Evolutionary conservation across 306 rosid genomes (phyloP).

Genomic region (Comarum palustre): DNA sequence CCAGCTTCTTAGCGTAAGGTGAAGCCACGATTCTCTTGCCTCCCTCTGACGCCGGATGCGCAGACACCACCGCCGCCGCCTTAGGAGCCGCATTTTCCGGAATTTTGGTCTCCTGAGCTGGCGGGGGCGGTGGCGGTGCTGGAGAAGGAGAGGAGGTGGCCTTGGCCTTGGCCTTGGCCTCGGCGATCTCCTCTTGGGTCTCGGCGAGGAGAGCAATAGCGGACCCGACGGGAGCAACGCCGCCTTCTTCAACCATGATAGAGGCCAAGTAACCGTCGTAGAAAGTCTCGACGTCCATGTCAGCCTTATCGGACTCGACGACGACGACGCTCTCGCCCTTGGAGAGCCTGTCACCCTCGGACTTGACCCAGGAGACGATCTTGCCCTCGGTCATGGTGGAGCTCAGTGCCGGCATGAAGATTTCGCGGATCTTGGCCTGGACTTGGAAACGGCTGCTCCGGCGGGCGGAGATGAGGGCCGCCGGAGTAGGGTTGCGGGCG

Average conservation of each 20-base stretch:
- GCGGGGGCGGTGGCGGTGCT: not conserved
- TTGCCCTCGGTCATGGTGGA: constrained; percentile 98
- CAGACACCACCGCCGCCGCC: constrained; percentile 27
- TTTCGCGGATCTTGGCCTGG: constrained; percentile 90
- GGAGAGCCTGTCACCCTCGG: constrained; percentile 89
- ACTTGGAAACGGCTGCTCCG: constrained; percentile 26
- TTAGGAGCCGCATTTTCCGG: constrained; percentile 32
- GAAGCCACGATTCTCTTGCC: constrained; percentile 91
- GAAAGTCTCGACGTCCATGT: constrained; percentile 98
- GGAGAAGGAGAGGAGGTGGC: constrained; percentile 38
- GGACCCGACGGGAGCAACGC: constrained; percentile 78
- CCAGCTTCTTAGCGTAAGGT: constrained; percentile 91
- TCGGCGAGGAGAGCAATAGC: constrained; percentile 90
- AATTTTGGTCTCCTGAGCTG: constrained; percentile 19
- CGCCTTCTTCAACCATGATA: constrained; percentile 90
- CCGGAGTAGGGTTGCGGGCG: constrained; percentile 11
- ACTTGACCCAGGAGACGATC: constrained; percentile 90
- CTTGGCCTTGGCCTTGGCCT: constrained; percentile 54
- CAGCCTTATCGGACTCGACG: constrained; percentile 97
- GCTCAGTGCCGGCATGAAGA: constrained; percentile 97
- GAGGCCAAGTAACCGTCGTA: constrained; percentile 93
- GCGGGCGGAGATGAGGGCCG: constrained; percentile 16
- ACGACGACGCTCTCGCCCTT: constrained; percentile 98
- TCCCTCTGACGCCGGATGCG: constrained; percentile 87
- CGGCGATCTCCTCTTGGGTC: constrained; percentile 66